Evolutionary conservation across 345 rosid genomes (phyloP), one percentile per base, ranked within the genome.

Genomic region (Aegle marmelos): DNA sequence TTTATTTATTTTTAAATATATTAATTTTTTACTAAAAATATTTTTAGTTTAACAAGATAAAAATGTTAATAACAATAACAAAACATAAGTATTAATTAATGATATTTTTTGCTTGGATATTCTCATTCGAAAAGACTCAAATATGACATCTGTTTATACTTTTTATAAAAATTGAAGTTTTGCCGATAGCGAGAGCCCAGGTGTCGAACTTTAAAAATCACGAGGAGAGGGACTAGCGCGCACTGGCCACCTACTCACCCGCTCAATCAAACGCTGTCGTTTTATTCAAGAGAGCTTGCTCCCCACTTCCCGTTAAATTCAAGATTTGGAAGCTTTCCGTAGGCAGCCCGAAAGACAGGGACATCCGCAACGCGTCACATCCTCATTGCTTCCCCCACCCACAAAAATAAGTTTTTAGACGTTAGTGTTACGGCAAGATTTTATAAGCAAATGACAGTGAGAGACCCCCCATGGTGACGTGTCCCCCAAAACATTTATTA

Each of bases 351-450:
- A 24, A 41, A 72, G 67, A 59, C 81, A 82, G 64, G 22, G 79
- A 79, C 84, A 30, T 19, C 0, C 2, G 78, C 30, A 79, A 84
- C 91, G 85, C 79, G 90, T 83, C 85, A 21, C 2, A 0, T 11
- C 28, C 24, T 30, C 56, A 67, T 77, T 28, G 78, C 82, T 2
- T 3, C 19, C 4, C 61, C 6, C 41, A 57, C 50, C 37, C 70
- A 36, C 56, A 30, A 77, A 19, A 67, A 63, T 14, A 65, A 21
- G 50, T 53, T 54, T 77, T 72, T 45, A 67, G 82, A 83, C 89
- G 90, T 89, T 78, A 71, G 85, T 84, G 86, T 84, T 83, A 88
- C 94, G 95, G 89, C 91, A 82, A 82, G 82, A 79, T 70, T 16
- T 83, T 79, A 60, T 17, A 4, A 24, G 63, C 50, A 33, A 24